phyloP scores from a whole-genome alignment of 306 rosid species.

The Begonia fuchsioides region DNA sequence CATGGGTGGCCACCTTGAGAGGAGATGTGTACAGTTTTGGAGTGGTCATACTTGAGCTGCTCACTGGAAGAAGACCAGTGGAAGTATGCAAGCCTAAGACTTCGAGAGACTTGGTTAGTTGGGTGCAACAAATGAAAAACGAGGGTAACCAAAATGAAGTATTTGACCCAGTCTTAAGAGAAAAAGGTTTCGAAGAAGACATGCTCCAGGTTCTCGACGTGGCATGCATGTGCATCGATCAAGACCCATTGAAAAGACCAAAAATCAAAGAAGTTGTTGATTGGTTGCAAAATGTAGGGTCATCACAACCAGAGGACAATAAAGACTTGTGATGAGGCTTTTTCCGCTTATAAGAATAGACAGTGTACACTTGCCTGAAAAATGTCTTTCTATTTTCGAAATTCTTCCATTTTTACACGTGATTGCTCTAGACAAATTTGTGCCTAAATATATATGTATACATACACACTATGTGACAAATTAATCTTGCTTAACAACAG shows the following conservation, averaged over 20 bases:
- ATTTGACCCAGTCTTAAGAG: slow-evolving; percentile 53
- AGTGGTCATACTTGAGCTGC: slow-evolving; percentile 84
- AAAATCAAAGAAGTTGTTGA: slow-evolving; percentile 70
- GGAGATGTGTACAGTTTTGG: slow-evolving; percentile 96
- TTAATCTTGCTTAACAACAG: no score
- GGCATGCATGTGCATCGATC: slow-evolving; percentile 80
- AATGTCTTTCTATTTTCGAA: not conserved
- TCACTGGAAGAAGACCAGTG: slow-evolving; percentile 75
- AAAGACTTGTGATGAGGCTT: slow-evolving; percentile 22
- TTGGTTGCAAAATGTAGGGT: slow-evolving; percentile 61
- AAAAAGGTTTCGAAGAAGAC: slow-evolving; percentile 60
- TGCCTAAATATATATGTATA: no score
- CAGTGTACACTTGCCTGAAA: slow-evolving; percentile 3
- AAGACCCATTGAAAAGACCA: slow-evolving; percentile 76
- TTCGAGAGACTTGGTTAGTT: slow-evolving; percentile 65
- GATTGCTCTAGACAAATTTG: not conserved
- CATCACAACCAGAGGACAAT: slow-evolving; percentile 28
- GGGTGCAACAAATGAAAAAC: slow-evolving; percentile 68
- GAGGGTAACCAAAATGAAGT: slow-evolving; percentile 70
- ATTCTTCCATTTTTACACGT: not conserved
- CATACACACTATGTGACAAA: no score
- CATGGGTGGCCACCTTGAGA: slow-evolving; percentile 93
- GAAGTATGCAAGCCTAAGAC: slow-evolving; percentile 71
- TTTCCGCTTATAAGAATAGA: slow-evolving; percentile 1
- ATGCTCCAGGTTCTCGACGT: slow-evolving; percentile 72